Evolutionary conservation across 2,329 filamentous ascomycete genomes (phyloP), one percentile per base, ranked within the genome.

Genomic region (Acrodontium crateriforme): DNA sequence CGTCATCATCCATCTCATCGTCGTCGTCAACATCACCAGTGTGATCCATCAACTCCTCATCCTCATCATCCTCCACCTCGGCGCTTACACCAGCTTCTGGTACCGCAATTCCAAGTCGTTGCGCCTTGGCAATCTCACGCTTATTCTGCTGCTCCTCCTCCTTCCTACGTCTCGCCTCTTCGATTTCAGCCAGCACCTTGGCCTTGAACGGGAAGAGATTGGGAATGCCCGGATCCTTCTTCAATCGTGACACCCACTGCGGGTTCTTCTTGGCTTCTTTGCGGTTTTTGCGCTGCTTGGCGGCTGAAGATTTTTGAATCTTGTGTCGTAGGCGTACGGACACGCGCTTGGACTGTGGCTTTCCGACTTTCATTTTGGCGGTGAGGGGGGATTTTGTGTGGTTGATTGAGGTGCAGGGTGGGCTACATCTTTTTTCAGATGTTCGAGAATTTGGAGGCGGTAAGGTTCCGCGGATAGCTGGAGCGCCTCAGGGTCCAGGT

Each of bases 151-250:
- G 67, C 49, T 93, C 82, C 49, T 93, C 84, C 39, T 74, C 73
- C 63, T 87, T 94, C 54, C 71, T 63, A 41, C 77, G 63, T 50
- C 78, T 78, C 46, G 73, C 78, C 59, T 93, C 82, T 60, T 98
- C 89, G 45, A 98, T 91, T 58, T 98, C 84, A 33, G 85, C 74
- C 18, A 98, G 69, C 16, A 98, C 71, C 65, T 79, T 85, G 55
- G 94, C 85, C 63, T 98, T 98, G 67, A 89, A 94, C 1, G 89
- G 89, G 61, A 94, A 98, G 18, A 94, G 62, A 52, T 95, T 98
- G 21, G 89, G 89, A 37, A 98, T 94, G 26, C 89, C 89, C 14
- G 87, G 89, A 48, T 98, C 89, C 63, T 95, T 98, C 71, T 94
- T 95, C 43, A 93, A 55, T 55, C 84, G 81, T 34, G 83, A 85